Evolutionary conservation across 352 stramenopile genomes (phyloP).

Genomic region (Pythium phragmitis): DNA sequence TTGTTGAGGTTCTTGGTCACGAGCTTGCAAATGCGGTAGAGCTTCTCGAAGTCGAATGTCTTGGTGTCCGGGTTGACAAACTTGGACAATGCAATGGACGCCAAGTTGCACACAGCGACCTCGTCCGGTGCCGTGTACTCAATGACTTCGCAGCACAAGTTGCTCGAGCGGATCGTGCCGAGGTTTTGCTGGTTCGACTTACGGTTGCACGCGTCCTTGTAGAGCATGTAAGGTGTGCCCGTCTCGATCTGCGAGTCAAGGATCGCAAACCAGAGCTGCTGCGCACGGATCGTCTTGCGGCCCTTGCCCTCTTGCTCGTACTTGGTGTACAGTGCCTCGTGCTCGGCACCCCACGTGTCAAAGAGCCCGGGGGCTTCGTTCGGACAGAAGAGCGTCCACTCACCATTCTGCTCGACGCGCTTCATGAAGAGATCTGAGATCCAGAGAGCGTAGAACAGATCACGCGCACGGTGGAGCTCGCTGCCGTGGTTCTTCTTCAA

Average conservation of each 20-base stretch:
- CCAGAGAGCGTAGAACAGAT: conserved; percentile 99
- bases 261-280: conserved; percentile 99
- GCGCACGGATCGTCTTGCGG: conserved; percentile 95
- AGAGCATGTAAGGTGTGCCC: conserved; percentile 99
- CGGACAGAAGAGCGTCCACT: conserved; percentile 98
- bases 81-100: conserved; percentile 96
- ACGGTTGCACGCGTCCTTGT: conserved; percentile 98
- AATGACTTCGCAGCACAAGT: conserved; percentile 99
- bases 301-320: conserved; percentile 96
- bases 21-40: conserved; percentile 95
- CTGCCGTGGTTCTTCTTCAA: conserved; percentile 99
- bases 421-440: conserved; percentile 99
- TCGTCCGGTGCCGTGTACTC: conserved; percentile 98
- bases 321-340: conserved; percentile 94
- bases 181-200: conserved; percentile 99
- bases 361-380: conserved; percentile 96
- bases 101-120: conserved; percentile 99
- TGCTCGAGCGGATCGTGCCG: conserved; percentile 99
- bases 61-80: conserved; percentile 83
- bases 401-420: conserved; percentile 95
- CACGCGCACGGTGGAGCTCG: conserved; percentile 94
- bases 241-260: conserved; percentile 99
- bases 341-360: conserved; percentile 94
- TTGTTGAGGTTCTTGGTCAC: conserved; percentile 98
- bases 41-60: conserved; percentile 95